Base-by-base conservation (phyloP, 345 rosid species). In the Salix dunnii region DNA sequence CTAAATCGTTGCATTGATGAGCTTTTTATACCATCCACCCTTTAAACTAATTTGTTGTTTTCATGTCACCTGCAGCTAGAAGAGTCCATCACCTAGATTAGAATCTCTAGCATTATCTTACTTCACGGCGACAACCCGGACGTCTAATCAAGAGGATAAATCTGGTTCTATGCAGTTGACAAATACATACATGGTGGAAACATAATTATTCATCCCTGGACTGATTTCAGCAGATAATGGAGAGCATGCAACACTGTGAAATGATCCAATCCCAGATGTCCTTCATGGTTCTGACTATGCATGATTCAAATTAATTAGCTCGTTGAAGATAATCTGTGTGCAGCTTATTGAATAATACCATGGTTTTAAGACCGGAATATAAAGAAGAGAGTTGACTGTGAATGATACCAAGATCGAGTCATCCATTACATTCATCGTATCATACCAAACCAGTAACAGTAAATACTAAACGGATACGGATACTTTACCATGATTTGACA, bases 401-500 rank as follows among this genome's bases (percentile, higher is more conserved):
- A 35, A 6, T 35, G 36, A 35, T 35, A 35, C 36, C 36, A 35
- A 35, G 36, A 35, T 35, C 35, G 35, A 33, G 16, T 30, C 30
- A 30, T 65, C 40, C n/a, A 16, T 31, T 35, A 2, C 23, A 35
- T 67, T 67, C 4, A 67, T 21, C 70, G 42, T 67, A 72, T 25
- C 51, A 23, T 25, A 20, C 31, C 55, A 23, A 36, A 9, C 43
- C 13, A 42, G 46, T 11, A 2, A 9, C 49, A 25, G 42, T 30
- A 49, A 58, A 58, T 27, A 10, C 62, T 58, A 9, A n/a, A n/a
- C 61, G 58, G 7, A 35, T 35, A 27, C 25, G 31, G 27, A 63
- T 58, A 11, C 21, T 18, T 49, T 35, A 38, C 2, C 69, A 31
- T 55, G 74, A 77, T 73, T 73, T 21, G 79, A 76, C 66, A 70